Evolutionary conservation across 163 green algal species (phyloP).

Genomic region (Chloromonas sp.): DNA sequence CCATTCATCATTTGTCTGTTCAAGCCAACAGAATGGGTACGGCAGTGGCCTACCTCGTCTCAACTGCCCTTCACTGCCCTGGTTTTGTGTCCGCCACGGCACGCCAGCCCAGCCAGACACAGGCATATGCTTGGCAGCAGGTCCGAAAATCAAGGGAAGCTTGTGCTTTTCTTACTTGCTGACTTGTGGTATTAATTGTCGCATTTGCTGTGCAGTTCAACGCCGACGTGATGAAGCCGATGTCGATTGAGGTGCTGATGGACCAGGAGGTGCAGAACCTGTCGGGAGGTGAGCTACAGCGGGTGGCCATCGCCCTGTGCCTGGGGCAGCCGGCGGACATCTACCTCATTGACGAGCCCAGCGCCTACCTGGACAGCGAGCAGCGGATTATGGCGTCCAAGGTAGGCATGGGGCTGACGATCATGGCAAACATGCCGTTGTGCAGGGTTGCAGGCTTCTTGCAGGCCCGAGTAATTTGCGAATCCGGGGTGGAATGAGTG

Average conservation of each 20-base stretch:
- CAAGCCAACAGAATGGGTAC: no score
- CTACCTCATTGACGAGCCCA: conserved; percentile 98
- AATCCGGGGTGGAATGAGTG: neutral
- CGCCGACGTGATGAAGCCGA: conserved; percentile 85
- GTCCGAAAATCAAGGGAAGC: no score
- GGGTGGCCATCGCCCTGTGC: conserved; percentile 91
- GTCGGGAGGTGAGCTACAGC: conserved; percentile 86
- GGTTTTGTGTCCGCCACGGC: no score
- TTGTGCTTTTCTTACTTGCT: no score
- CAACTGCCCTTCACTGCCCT: no score
- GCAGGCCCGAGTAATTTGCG: neutral
- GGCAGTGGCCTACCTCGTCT: no score
- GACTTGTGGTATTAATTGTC: no score
- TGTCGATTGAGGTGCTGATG: conserved; percentile 83
- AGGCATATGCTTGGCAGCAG: no score
- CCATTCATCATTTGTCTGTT: no score
- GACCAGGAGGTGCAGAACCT: conserved; percentile 93
- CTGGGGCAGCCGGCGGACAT: conserved; percentile 93
- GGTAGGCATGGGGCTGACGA: conserved; percentile 35
- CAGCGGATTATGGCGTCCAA: conserved; percentile 97
- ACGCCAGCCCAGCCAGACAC: no score
- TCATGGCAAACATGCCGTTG: neutral
- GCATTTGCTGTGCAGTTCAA: conserved; percentile 56
- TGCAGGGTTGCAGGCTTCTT: neutral
- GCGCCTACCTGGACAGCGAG: conserved; percentile 95